Conservation (phyloP, 306 rosid species). For the Coriaria nepalensis region DNA sequence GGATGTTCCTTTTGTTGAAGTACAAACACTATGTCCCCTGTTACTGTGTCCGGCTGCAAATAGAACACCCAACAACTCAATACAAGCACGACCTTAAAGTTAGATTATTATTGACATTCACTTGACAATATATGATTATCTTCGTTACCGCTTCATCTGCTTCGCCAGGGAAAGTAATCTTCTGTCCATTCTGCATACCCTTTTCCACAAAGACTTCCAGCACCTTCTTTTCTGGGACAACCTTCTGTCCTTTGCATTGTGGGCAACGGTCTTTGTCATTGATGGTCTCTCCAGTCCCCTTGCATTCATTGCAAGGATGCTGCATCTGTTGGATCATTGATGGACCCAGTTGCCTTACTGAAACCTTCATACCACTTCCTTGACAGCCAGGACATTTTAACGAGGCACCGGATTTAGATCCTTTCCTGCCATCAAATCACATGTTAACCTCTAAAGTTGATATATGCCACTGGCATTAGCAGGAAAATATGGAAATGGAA, state of each 20-base stretch:
- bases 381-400: slow-evolving; percentile 56
- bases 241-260: slow-evolving; percentile 78
- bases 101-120: not conserved
- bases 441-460: not conserved
- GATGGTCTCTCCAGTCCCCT: slow-evolving; percentile 83
- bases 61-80: not conserved
- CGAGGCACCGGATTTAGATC: slow-evolving; percentile 72
- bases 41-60: slow-evolving; percentile 64
- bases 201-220: slow-evolving; percentile 71
- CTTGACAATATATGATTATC: too few species aligned
- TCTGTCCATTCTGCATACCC: slow-evolving; percentile 85
- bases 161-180: slow-evolving; percentile 83
- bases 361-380: slow-evolving; percentile 77
- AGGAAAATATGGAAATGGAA: not conserved
- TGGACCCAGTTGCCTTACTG: slow-evolving; percentile 66
- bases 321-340: slow-evolving; percentile 86
- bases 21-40: slow-evolving; percentile 71
- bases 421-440: slow-evolving; percentile 36
- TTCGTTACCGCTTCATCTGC: slow-evolving; percentile 68
- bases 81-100: slow-evolving; percentile 5
- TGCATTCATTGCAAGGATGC: slow-evolving; percentile 77
- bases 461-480: not conserved
- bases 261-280: slow-evolving; percentile 58
- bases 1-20: slow-evolving; percentile 76
- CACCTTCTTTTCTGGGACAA: slow-evolving; percentile 69